Evolutionary conservation across 768 basidiomycete species (phyloP).

Genomic region (Suillus cothurnatus): DNA sequence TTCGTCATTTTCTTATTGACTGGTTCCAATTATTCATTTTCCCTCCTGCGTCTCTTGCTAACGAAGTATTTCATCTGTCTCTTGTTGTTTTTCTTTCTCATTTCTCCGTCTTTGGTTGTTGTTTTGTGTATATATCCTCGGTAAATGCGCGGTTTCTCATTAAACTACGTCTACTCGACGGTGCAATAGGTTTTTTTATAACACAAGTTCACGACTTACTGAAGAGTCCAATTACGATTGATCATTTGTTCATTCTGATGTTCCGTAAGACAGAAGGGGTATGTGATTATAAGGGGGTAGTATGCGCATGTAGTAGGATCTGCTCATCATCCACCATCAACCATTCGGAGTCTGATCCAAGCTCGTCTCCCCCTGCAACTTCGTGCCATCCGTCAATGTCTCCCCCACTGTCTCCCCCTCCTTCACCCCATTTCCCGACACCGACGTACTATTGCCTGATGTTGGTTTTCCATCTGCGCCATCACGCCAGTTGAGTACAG

Average conservation of each 20-base stretch:
- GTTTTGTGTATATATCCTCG: slow-evolving; percentile 29
- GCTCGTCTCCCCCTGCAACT: slow-evolving; percentile 67
- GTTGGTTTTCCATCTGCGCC: slow-evolving; percentile 31
- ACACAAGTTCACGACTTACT: slow-evolving; percentile 4
- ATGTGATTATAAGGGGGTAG: slow-evolving; percentile 22
- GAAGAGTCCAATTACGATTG: slow-evolving; percentile 5
- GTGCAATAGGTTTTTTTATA: slow-evolving; percentile 25
- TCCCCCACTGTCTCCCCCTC: slow-evolving; percentile 38
- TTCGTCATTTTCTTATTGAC: slow-evolving; percentile 24
- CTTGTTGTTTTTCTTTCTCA: slow-evolving; percentile 12
- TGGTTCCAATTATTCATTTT: slow-evolving; percentile 15
- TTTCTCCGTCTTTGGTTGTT: slow-evolving; percentile 20
- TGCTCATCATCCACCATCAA: slow-evolving; percentile 60
- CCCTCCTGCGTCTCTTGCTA: slow-evolving; percentile 13
- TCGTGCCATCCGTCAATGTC: slow-evolving; percentile 68
- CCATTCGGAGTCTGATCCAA: slow-evolving; percentile 93
- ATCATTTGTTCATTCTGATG: slow-evolving; percentile 4
- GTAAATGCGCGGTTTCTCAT: slow-evolving; percentile 34
- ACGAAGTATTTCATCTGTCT: slow-evolving; percentile 24
- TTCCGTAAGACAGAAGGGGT: slow-evolving; percentile 14
- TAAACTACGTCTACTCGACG: slow-evolving; percentile 15
- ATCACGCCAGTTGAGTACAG: slow-evolving; percentile 60
- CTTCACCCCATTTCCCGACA: slow-evolving; percentile 47
- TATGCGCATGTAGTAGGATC: slow-evolving; percentile 9
- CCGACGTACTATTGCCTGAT: slow-evolving; percentile 38